Conservation (phyloP, 176 grass and related monocot genomes). For the Phragmites australis region DNA sequence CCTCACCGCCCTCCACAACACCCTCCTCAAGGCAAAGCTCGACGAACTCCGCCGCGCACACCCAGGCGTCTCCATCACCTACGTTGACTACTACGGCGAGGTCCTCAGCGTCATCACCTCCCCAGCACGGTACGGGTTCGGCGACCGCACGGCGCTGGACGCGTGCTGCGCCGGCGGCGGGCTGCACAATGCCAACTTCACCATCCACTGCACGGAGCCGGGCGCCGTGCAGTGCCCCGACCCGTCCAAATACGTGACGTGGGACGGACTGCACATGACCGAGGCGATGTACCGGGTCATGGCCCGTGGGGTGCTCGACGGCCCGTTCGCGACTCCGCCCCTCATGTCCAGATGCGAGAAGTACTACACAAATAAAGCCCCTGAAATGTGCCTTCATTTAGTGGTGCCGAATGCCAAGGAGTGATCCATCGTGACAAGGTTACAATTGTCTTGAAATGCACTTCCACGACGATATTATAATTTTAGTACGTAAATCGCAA, state of each 20-base stretch:
- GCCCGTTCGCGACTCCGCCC: slow-evolving; percentile 30
- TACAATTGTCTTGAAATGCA: too few species aligned
- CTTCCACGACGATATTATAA: too few species aligned
- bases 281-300: slow-evolving; percentile 51
- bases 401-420: neutral
- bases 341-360: slow-evolving; percentile 32
- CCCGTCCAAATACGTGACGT: slow-evolving; percentile 36
- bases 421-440: too few species aligned
- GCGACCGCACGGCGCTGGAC: neutral
- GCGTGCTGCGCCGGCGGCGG: slow-evolving; percentile 48
- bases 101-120: neutral
- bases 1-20: slow-evolving; percentile 39
- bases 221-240: slow-evolving; percentile 39
- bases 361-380: neutral
- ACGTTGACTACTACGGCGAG: slow-evolving; percentile 48
- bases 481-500: too few species aligned
- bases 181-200: slow-evolving; percentile 40
- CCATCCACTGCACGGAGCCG: slow-evolving; percentile 11
- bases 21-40: slow-evolving; percentile 11
- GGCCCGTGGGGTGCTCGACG: slow-evolving; percentile 24
- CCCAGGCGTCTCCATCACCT: slow-evolving; percentile 27
- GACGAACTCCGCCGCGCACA: slow-evolving; percentile 24
- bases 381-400: neutral
- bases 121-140: neutral
- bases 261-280: slow-evolving; percentile 58